Evolutionary conservation across 768 basidiomycete genomes (phyloP), one percentile per base, ranked within the genome.

Genomic region (Boletus insuetus): DNA sequence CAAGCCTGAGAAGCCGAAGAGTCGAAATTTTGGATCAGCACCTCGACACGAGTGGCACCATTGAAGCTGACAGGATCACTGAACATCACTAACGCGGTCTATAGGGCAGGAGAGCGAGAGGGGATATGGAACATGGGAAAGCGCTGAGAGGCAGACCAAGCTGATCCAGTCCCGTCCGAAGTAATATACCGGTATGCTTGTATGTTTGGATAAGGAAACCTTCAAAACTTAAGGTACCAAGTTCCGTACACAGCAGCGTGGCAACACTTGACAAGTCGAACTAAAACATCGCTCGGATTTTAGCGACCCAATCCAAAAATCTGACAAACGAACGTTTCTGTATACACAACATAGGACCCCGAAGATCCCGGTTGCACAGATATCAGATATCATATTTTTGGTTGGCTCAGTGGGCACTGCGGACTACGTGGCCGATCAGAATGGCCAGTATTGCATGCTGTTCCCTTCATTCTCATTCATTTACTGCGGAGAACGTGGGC

Each of bases 31-130:
- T 19, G 6, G 17, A 53, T 31, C 32, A 32, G 29, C n/a, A 70
- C 69, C 66, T 70, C 69, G 44, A 64, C 52, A 14, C 67, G 69
- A 45, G 70, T 68, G 38, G 46, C 64, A 26, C 69, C 69, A 6
- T 48, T 68, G 56, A 70, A 70, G 22, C 62, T 66, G 42, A 68
- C 57, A 17, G 56, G 41, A 37, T 68, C 64, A 31, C n/a, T 63
- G 32, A 67, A 61, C 67, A 69, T 69, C 20, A 6, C 39, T 32
- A 24, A 19, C 17, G 17, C 39, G 26, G 26, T 35, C 35, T 10
- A 24, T 6, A 20, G 37, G 17, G 29, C 6, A 37, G 44, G 24
- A 31, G 39, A 24, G 52, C 12, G 34, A 22, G 34, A 8, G 4
- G 19, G 29, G 42, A 44, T 26, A n/a, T 41, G 54, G 47, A 51